Evolutionary conservation across 805 yeast species (phyloP), one percentile per base, ranked within the genome.

Genomic region (Saccharomycodes ludwigii): DNA sequence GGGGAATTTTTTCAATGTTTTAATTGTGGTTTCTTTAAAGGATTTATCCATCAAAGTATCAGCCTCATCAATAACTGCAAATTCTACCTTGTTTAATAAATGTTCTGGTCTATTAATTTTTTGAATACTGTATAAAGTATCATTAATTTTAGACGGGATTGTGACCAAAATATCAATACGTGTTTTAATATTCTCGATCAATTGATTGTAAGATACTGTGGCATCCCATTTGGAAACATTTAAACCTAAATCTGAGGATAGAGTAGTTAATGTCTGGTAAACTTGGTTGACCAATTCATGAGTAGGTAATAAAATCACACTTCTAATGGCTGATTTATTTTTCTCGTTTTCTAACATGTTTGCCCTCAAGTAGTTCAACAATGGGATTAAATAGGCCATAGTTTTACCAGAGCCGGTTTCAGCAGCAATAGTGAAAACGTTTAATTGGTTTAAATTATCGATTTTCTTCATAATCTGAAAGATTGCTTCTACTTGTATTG

Each of bases 341-440:
- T 50, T 42, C 13, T 40, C 38, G 15, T 27, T 39, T 10, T 48
- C 58, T 61, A 66, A 63, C 3, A 50, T 47, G 4, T 59, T 63
- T 3, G 52, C 36, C 35, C 76, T 75, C 40, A 86, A 54, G 40
- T 70, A 72, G 29, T 83, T 78, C 23, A 86, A 40, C 21, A 88
- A 40, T 0, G 95, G 86, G 0, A 80, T 73, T 38, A 91, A 49
- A 47, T 86, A 88, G 0, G 96, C 85, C 75, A 94, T 74, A 0
- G 98, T 88, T 50, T 88, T 88, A 6, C 98, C 98, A 0, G 94
- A 79, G 0, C 98, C 98, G 0, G 98, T 88, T 51, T 91, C 97
- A 3, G 96, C 95, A 1, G 97, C 96, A 33, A 88, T 54, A 2
- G 91, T 72, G 60, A 72, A 83, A 1, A 76, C 67, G 41, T 74